Percentiles rank a stretch among this genome's conserved stretches.
Evolutionary conservation across 345 rosid genomes (phyloP).

Genomic region (thale cress (Arabidopsis thaliana)): TAIR10.1 NC_003070.9:28387501-28388000

Average conservation of each 20-base stretch:
- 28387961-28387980: not conserved
- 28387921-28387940: not conserved
- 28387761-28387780: conserved; percentile 38
- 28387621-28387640: not conserved
- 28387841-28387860: conserved; percentile 10
- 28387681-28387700: conserved; percentile 43
- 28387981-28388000: not conserved
- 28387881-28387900: conserved; percentile 1
- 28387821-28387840: too few relatives aligned
- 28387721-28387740: conserved; percentile 37
- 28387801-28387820: not conserved
- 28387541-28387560: conserved; percentile 37
- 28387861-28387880: not conserved
- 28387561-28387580: conserved; percentile 12
- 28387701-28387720: conserved; percentile 31
- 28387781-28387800: conserved; percentile 24
- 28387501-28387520: conserved; percentile 28
- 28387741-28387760: conserved; percentile 41
- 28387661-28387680: conserved; percentile 22
- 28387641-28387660: conserved; percentile 4
- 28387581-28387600: not conserved
- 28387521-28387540: conserved; percentile 30
- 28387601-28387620: not conserved
- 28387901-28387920: not conserved
- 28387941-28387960: not conserved